Evolutionary conservation across 371 early-diverging fungal genomes (phyloP).

Genomic region (Mucor velutinosus): DNA sequence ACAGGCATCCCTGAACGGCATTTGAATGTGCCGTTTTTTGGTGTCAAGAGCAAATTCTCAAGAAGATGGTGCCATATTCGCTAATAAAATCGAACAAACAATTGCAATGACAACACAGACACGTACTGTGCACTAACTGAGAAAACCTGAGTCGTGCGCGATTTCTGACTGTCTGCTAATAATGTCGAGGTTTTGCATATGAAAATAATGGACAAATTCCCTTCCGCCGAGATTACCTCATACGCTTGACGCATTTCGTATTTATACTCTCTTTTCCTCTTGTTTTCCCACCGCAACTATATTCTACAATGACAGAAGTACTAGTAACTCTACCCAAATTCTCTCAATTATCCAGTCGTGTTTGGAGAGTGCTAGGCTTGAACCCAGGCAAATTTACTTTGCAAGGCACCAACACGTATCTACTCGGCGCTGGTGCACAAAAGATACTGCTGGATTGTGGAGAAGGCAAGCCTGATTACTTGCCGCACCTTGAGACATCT

Average conservation of each 20-base stretch:
- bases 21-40: too few relatives aligned
- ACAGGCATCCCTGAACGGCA: too few relatives aligned
- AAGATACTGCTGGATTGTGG: conserved; percentile 85
- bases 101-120: too few relatives aligned
- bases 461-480: conserved; percentile 75
- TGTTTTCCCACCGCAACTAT: not conserved
- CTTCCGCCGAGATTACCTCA: not conserved
- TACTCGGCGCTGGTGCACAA: conserved; percentile 75
- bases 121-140: too few relatives aligned
- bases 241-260: not conserved
- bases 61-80: too few relatives aligned
- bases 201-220: not conserved
- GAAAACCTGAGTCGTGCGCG: too few relatives aligned
- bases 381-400: conserved; percentile 80
- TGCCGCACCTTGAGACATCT: conserved; percentile 49
- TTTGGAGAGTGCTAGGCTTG: conserved; percentile 67
- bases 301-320: conserved; percentile 18
- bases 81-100: too few relatives aligned
- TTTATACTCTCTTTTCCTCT: not conserved
- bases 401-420: conserved; percentile 88
- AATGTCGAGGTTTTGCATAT: not conserved
- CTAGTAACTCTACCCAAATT: conserved; percentile 38
- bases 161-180: not conserved
- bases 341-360: conserved; percentile 47
- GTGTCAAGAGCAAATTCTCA: too few relatives aligned